phyloP scores from a whole-genome alignment of 371 early-diverging fungal genomes.

The Nematocida ausubeli region DNA sequence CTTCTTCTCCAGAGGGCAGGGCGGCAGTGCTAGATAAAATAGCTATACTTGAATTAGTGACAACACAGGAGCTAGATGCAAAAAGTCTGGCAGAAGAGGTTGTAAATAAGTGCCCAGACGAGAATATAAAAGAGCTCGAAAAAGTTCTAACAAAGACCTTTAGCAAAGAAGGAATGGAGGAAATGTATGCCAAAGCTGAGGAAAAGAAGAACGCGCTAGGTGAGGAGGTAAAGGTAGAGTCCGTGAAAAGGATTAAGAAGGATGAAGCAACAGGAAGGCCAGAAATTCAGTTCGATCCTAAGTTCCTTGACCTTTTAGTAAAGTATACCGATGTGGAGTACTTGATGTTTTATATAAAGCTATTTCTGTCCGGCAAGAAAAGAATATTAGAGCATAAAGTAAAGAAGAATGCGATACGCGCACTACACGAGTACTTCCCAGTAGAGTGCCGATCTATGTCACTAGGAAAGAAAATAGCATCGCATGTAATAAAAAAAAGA shows the following conservation, averaged over 20 bases:
- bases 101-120: neutral
- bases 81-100: neutral
- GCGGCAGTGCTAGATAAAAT: neutral
- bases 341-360: conserved; percentile 14
- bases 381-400: conserved; percentile 46
- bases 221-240: neutral
- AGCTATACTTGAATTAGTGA: conserved; percentile 25
- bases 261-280: neutral
- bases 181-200: neutral
- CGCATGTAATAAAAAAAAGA: conserved; percentile 37
- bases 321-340: conserved; percentile 44
- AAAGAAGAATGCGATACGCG: conserved; percentile 19
- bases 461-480: conserved; percentile 49
- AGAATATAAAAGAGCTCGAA: neutral
- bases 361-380: conserved; percentile 40
- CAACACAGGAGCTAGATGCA: conserved; percentile 12
- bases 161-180: conserved; percentile 4
- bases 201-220: neutral
- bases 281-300: conserved; percentile 9
- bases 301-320: conserved; percentile 1
- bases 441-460: neutral
- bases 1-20: neutral
- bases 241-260: conserved; percentile 4
- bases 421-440: conserved; percentile 30
- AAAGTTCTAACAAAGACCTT: neutral